Conservation (phyloP, 495 filamentous ascomycete species). For the Clohesyomyces aquaticus region DNA sequence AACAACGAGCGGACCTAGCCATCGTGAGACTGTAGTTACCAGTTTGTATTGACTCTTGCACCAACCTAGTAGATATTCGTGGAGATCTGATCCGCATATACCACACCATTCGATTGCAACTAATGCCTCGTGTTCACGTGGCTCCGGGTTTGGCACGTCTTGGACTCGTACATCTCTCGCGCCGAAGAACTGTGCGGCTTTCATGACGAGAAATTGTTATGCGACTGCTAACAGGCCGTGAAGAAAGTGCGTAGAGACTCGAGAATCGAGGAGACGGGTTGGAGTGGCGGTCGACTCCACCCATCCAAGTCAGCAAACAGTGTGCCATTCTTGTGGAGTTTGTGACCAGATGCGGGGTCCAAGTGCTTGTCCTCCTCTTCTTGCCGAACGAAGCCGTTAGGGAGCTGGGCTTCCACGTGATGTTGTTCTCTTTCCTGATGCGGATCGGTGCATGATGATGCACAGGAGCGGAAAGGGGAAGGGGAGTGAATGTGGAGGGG, state of each 20-base stretch:
- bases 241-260: not conserved
- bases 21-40: not conserved
- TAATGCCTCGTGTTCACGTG: slow-evolving; percentile 36
- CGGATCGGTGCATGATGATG: not conserved
- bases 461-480: not conserved
- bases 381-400: not conserved
- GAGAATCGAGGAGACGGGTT: not conserved
- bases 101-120: slow-evolving; percentile 41
- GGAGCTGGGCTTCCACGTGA: not conserved
- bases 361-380: not conserved
- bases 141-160: slow-evolving; percentile 34
- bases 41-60: not conserved
- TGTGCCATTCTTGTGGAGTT: too few relatives aligned
- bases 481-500: not conserved
- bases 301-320: slow-evolving; percentile 4
- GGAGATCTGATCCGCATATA: slow-evolving; percentile 43
- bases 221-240: not conserved
- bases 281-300: not conserved
- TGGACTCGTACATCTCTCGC: slow-evolving; percentile 38
- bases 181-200: slow-evolving; percentile 41
- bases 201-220: slow-evolving; percentile 25
- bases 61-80: slow-evolving; percentile 41
- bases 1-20: slow-evolving; percentile 30
- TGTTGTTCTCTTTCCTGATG: not conserved
- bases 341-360: not conserved